These are phyloP conservation scores for Teunomyces panamensis DNA, from an alignment of 805 yeast species.

Conservation along the genomic window DNA sequence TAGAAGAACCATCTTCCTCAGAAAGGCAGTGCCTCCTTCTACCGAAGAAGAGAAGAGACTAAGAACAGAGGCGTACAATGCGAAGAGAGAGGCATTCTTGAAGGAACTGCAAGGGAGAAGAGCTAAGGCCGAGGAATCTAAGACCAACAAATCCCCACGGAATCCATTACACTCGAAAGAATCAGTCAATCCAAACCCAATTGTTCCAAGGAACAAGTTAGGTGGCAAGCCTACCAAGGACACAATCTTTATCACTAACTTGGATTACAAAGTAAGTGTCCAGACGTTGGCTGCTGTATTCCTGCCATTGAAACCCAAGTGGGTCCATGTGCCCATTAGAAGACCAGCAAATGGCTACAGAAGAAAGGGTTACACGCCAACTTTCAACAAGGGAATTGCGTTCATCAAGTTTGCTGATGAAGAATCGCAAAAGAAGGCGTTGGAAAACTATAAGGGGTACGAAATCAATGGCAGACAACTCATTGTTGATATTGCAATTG, in stretches of 20 bases:
- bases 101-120: conserved; percentile 16
- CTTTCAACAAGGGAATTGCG: conserved; percentile 63
- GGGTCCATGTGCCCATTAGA: conserved; percentile 59
- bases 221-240: conserved; percentile 55
- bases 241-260: conserved; percentile 61
- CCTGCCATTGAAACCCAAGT: conserved; percentile 48
- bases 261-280: conserved; percentile 49
- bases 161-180: too few species aligned
- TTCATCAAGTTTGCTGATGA: conserved; percentile 59
- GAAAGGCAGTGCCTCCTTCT: conserved; percentile 52
- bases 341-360: conserved; percentile 44
- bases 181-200: too few species aligned
- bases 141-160: too few species aligned
- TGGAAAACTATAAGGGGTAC: conserved; percentile 64
- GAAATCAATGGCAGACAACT: conserved; percentile 64
- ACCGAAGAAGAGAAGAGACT: conserved; percentile 43
- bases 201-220: too few species aligned
- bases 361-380: conserved; percentile 37
- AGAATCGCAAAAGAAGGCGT: conserved; percentile 68
- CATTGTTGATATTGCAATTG: conserved; percentile 71
- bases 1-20: conserved; percentile 48
- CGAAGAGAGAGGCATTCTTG: conserved; percentile 16
- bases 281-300: conserved; percentile 46
- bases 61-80: conserved; percentile 32
- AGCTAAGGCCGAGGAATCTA: conserved; percentile 15